phyloP scores from a whole-genome alignment of 169 alveolate genomes.

The Babesia gibsoni region DNA sequence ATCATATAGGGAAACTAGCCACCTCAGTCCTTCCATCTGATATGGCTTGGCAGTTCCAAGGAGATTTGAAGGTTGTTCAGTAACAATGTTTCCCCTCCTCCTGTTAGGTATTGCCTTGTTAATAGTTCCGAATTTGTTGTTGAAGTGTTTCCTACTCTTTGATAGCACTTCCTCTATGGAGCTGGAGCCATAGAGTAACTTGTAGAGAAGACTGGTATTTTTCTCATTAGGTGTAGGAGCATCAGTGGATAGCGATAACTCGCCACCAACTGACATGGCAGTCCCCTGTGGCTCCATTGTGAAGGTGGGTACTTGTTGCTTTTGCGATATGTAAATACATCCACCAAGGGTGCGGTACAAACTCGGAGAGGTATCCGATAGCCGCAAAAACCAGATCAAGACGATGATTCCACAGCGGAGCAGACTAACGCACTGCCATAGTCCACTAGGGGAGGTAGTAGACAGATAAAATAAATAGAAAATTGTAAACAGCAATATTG shows the following conservation, averaged over 20 bases:
- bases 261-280: neutral
- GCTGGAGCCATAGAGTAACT: slow-evolving; percentile 30
- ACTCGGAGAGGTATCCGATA: neutral
- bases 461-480: too few relatives aligned
- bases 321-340: neutral
- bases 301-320: too few relatives aligned
- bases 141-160: slow-evolving; percentile 27
- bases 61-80: slow-evolving; percentile 62
- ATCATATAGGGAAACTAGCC: slow-evolving; percentile 94
- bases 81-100: slow-evolving; percentile 5
- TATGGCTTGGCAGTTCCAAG: slow-evolving; percentile 92
- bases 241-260: neutral
- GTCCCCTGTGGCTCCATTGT: neutral
- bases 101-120: slow-evolving; percentile 13
- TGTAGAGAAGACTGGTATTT: slow-evolving; percentile 13
- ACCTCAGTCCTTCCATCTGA: slow-evolving; percentile 93
- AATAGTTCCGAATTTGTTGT: neutral
- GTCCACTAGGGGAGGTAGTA: too few relatives aligned
- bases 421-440: too few relatives aligned
- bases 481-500: too few relatives aligned
- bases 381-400: neutral
- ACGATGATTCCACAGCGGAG: neutral
- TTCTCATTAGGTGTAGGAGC: slow-evolving; percentile 1
- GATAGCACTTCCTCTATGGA: slow-evolving; percentile 49
- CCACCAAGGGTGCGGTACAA: neutral